Conservation (phyloP, 2,329 filamentous ascomycete genomes). For the Epichloe coenophiala region DNA sequence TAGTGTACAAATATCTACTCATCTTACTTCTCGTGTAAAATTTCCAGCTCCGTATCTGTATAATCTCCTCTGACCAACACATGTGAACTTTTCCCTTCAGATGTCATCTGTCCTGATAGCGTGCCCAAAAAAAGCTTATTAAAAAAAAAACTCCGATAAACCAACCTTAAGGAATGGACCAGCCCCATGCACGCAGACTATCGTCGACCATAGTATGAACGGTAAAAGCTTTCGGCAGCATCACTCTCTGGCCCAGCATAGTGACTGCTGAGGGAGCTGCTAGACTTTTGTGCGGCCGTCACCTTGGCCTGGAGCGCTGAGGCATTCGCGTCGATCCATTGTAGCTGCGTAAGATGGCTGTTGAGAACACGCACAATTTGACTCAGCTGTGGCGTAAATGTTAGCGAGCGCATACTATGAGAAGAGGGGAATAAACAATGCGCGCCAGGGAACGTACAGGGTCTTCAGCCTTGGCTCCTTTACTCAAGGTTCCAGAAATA, state of each 20-base stretch:
- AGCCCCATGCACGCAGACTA: constrained; percentile 19
- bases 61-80: constrained; percentile 3
- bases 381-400: constrained; percentile 49
- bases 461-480: constrained; percentile 77
- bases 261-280: constrained; percentile 44
- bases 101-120: not conserved
- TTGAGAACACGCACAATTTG: constrained; percentile 95
- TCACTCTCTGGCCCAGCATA: constrained; percentile 51
- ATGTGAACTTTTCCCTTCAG: constrained; percentile 4
- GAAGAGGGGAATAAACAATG: constrained; percentile 3
- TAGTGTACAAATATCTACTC: constrained; percentile 26
- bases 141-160: not conserved
- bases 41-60: constrained; percentile 5
- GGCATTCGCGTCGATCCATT: constrained; percentile 84
- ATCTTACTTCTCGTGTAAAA: constrained; percentile 9
- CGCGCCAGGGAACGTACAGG: constrained; percentile 45
- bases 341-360: constrained; percentile 77
- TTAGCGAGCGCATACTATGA: constrained; percentile 4
- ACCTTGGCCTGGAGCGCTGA: constrained; percentile 74
- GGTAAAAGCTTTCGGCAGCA: constrained; percentile 78
- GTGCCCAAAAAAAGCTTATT: not conserved
- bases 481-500: constrained; percentile 78
- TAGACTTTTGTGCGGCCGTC: constrained; percentile 64
- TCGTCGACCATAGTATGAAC: constrained; percentile 69
- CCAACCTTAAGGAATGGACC: not conserved